Evolutionary conservation across 164 flowering plant genomes (phyloP).

Genomic region (Saururus chinensis): DNA sequence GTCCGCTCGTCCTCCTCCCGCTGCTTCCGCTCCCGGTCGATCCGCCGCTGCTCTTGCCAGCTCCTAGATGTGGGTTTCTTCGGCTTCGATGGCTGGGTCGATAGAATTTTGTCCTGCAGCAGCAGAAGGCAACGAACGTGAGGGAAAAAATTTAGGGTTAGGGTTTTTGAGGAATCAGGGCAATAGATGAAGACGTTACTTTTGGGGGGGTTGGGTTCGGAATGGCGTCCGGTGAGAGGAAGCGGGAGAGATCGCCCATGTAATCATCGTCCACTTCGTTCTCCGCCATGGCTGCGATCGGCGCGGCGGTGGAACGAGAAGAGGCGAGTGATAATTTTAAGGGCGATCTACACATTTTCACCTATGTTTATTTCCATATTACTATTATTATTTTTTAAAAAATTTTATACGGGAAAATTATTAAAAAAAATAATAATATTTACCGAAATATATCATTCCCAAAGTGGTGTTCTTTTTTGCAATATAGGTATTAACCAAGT

Average conservation of each 20-base stretch:
- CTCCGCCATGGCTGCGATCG: background rate
- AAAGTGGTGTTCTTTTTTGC: no score
- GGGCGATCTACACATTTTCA: no score
- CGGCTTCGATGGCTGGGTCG: slow-evolving; percentile 18
- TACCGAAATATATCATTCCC: no score
- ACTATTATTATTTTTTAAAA: no score
- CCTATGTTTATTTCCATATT: no score
- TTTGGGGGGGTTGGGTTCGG: slow-evolving; percentile 18
- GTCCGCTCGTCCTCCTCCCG: slow-evolving; percentile 69
- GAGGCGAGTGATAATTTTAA: no score
- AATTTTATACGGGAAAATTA: no score
- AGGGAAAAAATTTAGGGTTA: slow-evolving; percentile 6
- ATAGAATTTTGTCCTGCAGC: slow-evolving; percentile 8
- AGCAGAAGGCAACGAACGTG: slow-evolving; percentile 16
- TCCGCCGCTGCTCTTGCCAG: slow-evolving; percentile 58
- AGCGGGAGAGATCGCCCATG: slow-evolving; percentile 83
- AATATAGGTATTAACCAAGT: no score
- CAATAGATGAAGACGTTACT: slow-evolving; percentile 16
- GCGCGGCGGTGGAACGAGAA: no score
- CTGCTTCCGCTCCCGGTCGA: slow-evolving; percentile 53
- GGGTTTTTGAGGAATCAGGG: background rate
- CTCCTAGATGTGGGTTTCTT: slow-evolving; percentile 32
- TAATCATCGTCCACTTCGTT: slow-evolving; percentile 49
- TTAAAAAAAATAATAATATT: no score
- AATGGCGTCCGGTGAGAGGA: slow-evolving; percentile 47